phyloP scores from a whole-genome alignment of 2,329 filamentous ascomycete species.

The Colletotrichum plurivorum region DNA sequence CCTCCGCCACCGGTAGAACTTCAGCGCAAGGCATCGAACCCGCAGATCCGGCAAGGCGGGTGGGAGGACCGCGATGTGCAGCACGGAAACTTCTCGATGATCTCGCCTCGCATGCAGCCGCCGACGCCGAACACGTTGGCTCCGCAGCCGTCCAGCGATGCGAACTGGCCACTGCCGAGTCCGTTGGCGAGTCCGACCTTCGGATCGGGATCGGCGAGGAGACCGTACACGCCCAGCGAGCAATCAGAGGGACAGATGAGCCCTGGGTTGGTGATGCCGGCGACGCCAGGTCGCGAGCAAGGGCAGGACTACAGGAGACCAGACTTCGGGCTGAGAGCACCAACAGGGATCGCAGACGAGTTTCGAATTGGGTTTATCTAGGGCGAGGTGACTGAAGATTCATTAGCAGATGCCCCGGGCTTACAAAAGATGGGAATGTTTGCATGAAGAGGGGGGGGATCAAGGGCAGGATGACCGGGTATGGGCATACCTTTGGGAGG shows the following conservation, averaged over 20 bases:
- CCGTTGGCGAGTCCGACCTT: conserved; percentile 38
- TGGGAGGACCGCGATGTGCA: conserved; percentile 32
- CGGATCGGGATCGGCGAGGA: conserved; percentile 23
- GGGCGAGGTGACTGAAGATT: background rate
- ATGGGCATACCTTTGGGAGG: conserved; percentile 16
- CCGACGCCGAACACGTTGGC: conserved; percentile 20
- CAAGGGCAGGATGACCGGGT: background rate
- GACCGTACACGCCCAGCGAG: conserved; percentile 33
- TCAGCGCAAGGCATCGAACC: conserved; percentile 35
- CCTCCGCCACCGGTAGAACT: conserved; percentile 35
- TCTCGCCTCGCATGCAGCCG: conserved; percentile 32
- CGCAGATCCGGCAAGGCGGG: conserved; percentile 11
- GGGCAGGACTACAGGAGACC: conserved; percentile 22
- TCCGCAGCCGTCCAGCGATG: conserved; percentile 18
- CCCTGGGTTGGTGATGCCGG: conserved; percentile 6
- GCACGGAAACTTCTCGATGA: conserved; percentile 29
- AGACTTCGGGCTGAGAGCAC: conserved; percentile 39
- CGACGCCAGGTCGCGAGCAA: conserved; percentile 2
- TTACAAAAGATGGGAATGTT: background rate
- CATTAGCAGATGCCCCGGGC: background rate
- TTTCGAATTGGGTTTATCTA: conserved; percentile 41
- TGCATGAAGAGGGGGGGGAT: background rate
- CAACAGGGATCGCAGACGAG: conserved; percentile 41
- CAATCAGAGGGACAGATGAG: conserved; percentile 26
- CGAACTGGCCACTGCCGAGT: conserved; percentile 38